Conservation (phyloP, 345 rosid species). For the Rhizophora apiculata region DNA sequence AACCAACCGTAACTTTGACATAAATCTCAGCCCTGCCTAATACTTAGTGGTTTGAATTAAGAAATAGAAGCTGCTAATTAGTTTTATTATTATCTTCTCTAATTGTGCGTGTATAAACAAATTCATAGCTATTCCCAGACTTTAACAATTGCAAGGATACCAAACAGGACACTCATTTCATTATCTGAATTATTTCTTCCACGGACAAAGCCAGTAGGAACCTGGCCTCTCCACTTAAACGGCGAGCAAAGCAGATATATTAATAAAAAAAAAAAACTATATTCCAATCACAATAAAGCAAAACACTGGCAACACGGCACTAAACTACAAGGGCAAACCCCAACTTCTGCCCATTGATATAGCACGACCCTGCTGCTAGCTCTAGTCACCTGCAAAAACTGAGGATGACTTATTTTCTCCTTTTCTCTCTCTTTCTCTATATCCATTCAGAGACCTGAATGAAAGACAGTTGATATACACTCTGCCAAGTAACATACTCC, state of each 20-base stretch:
- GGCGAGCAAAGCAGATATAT: background rate
- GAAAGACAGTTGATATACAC: background rate
- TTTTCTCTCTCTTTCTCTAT: background rate
- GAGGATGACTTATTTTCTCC: background rate
- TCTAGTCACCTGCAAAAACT: slow-evolving; percentile 24
- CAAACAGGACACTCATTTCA: slow-evolving; percentile 30
- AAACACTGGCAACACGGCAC: slow-evolving; percentile 7
- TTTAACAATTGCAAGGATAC: slow-evolving; percentile 14
- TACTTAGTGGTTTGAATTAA: too few species aligned
- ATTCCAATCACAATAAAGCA: slow-evolving; percentile 7
- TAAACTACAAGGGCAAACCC: background rate
- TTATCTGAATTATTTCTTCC: slow-evolving; percentile 20
- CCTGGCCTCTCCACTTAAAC: slow-evolving; percentile 11
- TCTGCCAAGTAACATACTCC: background rate
- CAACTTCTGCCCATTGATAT: slow-evolving; percentile 14
- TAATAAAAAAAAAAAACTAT: background rate
- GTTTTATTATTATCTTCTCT: too few species aligned
- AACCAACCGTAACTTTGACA: too few species aligned
- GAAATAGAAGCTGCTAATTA: too few species aligned
- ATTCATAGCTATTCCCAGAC: too few species aligned
- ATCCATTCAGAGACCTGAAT: background rate
- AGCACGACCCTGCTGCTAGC: slow-evolving; percentile 9
- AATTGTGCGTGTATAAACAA: too few species aligned
- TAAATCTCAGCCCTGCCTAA: too few species aligned
- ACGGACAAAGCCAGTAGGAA: slow-evolving; percentile 15